These are phyloP conservation scores for Eimeria tenella DNA, from an alignment of 169 alveolate species.

Conservation along the genomic window DNA sequence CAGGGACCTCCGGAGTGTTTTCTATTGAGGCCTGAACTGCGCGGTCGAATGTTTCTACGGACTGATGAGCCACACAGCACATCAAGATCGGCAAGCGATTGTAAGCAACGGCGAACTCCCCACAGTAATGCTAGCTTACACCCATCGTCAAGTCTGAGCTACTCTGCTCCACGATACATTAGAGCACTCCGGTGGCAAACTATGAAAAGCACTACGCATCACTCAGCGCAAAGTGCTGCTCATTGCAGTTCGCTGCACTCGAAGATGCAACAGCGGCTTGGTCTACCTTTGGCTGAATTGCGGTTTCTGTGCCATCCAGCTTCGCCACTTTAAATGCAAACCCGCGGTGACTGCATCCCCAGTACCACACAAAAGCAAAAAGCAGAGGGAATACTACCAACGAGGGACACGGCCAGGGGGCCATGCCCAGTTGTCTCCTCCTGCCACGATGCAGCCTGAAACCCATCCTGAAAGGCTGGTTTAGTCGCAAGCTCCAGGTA, in stretches of 20 bases:
- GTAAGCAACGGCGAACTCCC: neutral
- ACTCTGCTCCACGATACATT: no score
- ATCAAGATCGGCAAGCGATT: neutral
- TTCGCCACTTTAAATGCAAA: conserved; percentile 17
- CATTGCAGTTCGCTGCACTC: no score
- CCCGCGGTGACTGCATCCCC: conserved; percentile 36
- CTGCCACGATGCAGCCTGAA: neutral
- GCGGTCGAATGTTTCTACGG: neutral
- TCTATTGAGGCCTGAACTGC: conserved; percentile 36
- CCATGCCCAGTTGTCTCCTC: no score
- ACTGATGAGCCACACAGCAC: neutral
- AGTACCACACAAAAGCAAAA: neutral
- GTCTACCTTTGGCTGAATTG: conserved; percentile 37
- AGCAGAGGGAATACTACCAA: neutral
- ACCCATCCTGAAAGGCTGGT: no score
- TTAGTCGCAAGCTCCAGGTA: no score
- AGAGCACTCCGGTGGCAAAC: neutral
- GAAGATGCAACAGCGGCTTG: neutral
- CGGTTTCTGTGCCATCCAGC: conserved; percentile 20
- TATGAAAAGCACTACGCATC: no score
- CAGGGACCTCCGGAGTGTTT: neutral
- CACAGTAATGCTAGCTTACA: neutral
- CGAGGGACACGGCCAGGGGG: no score
- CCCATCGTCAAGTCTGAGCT: no score
- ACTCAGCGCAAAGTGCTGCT: no score